Evolutionary conservation across 306 rosid species (phyloP), one percentile per base, ranked within the genome.

Genomic region (Psophocarpus tetragonolobus): DNA sequence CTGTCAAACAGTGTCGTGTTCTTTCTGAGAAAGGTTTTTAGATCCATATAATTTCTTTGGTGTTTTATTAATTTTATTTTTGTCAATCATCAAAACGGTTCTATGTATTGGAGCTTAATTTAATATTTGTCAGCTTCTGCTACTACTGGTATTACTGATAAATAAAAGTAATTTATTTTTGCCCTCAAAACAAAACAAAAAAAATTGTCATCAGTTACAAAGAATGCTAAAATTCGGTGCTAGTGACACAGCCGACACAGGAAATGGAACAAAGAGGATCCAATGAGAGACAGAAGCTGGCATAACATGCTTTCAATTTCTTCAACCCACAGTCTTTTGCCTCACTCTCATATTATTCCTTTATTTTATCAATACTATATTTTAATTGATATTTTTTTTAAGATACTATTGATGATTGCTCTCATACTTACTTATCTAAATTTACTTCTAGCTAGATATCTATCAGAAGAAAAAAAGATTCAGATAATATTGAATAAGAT

Each of bases 251-350:
- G 75, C 68, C 45, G 57, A 77, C 81, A 66, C 5, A 4, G 0
- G 57, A 44, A 42, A 38, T 77, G 47, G 75, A 77, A 54, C 15
- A 27, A 68, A 44, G 76, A 30, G 75, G 60, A 77, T 77, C 75
- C 81, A 68, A 77, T 12, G 81, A 14, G 20, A 24, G 68, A 38
- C 68, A 26, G 3, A 10, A 11, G 15, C 27, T 45, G 38, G 1
- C 38, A 1, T 20, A 33, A 38, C 75, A 50, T 66, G 58, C 74
- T 24, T 76, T 8, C 6, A 33, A 33, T 35, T 74, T 51, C 6
- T 74, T 17, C 33, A 18, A 1, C 71, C 79, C 44, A 60, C 60
- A 6, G 8, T 12, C 10, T 44, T 61, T 44, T 61, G 71, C 44
- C 23, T 61, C 58, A 56, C 36, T 58, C 15, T 29, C 3, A 1